Evolutionary conservation across 495 filamentous ascomycete species (phyloP), one percentile per base, ranked within the genome.

Genomic region (Paragyromitra xinjiangensis): DNA sequence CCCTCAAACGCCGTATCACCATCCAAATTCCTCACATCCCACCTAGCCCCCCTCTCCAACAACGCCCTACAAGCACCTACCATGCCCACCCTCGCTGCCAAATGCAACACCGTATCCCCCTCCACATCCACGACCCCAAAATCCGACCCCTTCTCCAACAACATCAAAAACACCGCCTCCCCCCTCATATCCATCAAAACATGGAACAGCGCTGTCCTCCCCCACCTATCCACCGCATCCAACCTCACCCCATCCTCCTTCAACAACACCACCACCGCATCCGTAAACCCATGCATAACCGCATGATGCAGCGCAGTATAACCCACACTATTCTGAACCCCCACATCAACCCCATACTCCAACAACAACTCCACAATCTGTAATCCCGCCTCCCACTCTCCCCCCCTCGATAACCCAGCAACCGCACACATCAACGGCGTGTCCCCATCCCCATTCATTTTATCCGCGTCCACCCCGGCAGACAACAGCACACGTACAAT

Each of bases 391-490:
- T 19, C 6, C 50, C 45, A 2, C 56, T 11, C 42, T 11, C 6
- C 14, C 9, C 14, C 73, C 69, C 59, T 42, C 44, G 22, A 3
- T 3, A 34, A 34, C 29, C 29, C 29, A 34, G 39, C 24, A 39
- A 61, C 29, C 24, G 75, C 75, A 26, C 51, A 62, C 26, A 78
- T 66, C 34, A 78, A 16, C 8, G 75, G 42, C 9, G 75, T 78
- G 11, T 67, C 75, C 5, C 75, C 70, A 45, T 78, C 70, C n/a
- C 44, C n/a, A n/a, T 42, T 74, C 42, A 39, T 16, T 6, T 74
- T 7, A 26, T 78, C 19, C 16, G 39, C 12, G 19, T 61, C 51
- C 24, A 69, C 71, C n/a, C 69, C 74, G 6, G 39, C 24, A 22
- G 39, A 61, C 8, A 73, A 12, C 40, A 78, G 11, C 4, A 12